These are phyloP conservation scores for Lunularia cruciata DNA, from an alignment of 225 moss, liverwort and hornwort species.

Conservation along the genomic window DNA sequence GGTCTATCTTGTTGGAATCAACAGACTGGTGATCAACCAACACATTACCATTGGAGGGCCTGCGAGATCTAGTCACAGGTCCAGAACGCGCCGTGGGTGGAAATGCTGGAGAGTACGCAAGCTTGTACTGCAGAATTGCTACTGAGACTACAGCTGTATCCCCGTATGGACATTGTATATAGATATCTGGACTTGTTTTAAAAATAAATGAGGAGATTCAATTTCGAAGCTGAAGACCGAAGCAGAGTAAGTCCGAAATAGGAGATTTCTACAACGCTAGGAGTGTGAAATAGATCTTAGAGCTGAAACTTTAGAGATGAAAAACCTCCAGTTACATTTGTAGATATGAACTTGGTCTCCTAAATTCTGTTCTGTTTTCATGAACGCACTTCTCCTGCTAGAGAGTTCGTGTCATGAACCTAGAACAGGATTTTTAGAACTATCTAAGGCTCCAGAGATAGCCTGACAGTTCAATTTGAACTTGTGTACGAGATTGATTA, in stretches of 20 bases:
- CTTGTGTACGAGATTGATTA: neutral
- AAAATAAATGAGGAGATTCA: constrained; percentile 1
- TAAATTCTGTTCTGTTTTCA: constrained; percentile 17
- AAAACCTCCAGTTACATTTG: neutral
- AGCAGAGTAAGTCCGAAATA: neutral
- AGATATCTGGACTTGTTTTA: neutral
- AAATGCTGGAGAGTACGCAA: no score
- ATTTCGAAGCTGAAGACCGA: neutral
- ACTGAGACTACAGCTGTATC: no score
- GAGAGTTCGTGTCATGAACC: constrained; percentile 8
- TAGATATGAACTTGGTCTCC: neutral
- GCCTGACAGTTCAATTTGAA: neutral
- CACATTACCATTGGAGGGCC: neutral
- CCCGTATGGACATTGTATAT: no score
- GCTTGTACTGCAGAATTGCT: no score
- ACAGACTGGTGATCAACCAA: constrained; percentile 6
- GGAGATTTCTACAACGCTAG: constrained; percentile 4
- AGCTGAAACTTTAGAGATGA: neutral
- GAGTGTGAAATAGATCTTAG: neutral
- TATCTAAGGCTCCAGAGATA: neutral
- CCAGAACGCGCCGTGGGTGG: no score
- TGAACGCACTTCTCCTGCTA: neutral
- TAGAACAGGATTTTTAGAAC: constrained; percentile 11
- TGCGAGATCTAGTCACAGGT: no score
- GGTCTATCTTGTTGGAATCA: no score